phyloP scores from a whole-genome alignment of 768 basidiomycete genomes.

The Trametes villosa region DNA sequence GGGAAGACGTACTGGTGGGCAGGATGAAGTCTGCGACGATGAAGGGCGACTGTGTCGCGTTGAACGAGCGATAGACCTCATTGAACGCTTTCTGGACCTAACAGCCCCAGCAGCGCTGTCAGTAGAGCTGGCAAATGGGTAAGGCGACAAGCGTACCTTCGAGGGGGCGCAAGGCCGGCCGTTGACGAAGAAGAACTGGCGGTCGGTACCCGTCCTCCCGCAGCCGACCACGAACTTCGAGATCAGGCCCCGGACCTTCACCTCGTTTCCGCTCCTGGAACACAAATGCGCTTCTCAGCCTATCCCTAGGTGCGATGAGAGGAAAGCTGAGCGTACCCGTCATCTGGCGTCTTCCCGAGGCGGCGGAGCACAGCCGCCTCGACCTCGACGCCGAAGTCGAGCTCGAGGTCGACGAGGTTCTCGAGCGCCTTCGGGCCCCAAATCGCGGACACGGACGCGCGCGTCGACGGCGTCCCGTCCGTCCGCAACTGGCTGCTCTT shows the following conservation, averaged over 20 bases:
- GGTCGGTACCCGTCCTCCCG: conserved; percentile 78
- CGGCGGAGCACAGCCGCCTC: conserved; percentile 57
- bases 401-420: conserved; percentile 71
- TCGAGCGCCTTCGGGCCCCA: conserved; percentile 88
- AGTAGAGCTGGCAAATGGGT: not conserved
- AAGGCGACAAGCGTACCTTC: conserved; percentile 55
- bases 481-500: conserved; percentile 76
- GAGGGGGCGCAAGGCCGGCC: conserved; percentile 82
- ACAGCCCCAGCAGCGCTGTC: not conserved
- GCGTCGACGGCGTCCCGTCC: conserved; percentile 62
- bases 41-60: conserved; percentile 74
- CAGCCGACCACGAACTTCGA: conserved; percentile 80
- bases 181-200: conserved; percentile 94
- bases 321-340: conserved; percentile 21
- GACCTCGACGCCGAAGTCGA: conserved; percentile 69
- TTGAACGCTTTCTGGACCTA: conserved; percentile 90
- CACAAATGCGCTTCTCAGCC: not conserved
- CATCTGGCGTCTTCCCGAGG: conserved; percentile 39
- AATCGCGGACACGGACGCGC: conserved; percentile 68
- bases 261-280: conserved; percentile 34
- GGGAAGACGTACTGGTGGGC: conserved; percentile 63
- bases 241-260: conserved; percentile 76
- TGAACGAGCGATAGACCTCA: conserved; percentile 89
- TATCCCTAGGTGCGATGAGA: too few species aligned
- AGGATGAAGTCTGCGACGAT: conserved; percentile 83